Base-by-base conservation (phyloP, 2,329 filamentous ascomycete genomes). In the Penicillium concentricum region DNA sequence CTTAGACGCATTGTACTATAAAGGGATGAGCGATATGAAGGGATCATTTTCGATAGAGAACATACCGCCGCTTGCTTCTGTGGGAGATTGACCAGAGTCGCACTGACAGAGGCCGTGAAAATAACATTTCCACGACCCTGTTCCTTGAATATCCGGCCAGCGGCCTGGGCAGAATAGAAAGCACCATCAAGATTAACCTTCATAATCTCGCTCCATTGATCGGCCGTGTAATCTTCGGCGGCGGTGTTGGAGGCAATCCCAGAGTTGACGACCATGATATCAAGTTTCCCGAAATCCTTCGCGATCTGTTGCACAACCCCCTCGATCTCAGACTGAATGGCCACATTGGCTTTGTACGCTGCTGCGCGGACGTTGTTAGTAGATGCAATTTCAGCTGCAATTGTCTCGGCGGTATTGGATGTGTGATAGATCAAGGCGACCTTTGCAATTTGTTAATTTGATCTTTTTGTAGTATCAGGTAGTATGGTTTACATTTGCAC, bases 221-320 rank as follows among this genome's bases (percentile, higher is more conserved):
- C 68, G 5, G 69, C 47, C 0, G 74, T 74, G 56, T 76, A 77
- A 16, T 78, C 70, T 9, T 74, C 70, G 13, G 72, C 74, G 0
- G 75, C 64, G 53, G 73, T 63, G 5, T 69, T 68, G 2, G 67
- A 61, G 34, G 68, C 67, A 26, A 77, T 74, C 1, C 79, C 79
- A 0, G 78, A 77, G 63, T 80, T 81, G 18, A 74, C 79, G 32
- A 81, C 72, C 37, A 81, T 69, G 51, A 81, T 75, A 51, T 79
- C 74, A 10, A 81, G 70, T 32, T 71, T 70, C 15, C 76, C 77
- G 62, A 79, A 79, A 39, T 77, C 75, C 8, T 63, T 57, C 2
- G 65, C 67, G 15, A 78, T 70, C 28, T 71, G 58, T 4, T 73
- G 59, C 4, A 79, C 63, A 3, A 64, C 62, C 1, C 45, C 42